Base-by-base conservation (phyloP, 768 basidiomycete genomes). In the Boletus insuetus region DNA sequence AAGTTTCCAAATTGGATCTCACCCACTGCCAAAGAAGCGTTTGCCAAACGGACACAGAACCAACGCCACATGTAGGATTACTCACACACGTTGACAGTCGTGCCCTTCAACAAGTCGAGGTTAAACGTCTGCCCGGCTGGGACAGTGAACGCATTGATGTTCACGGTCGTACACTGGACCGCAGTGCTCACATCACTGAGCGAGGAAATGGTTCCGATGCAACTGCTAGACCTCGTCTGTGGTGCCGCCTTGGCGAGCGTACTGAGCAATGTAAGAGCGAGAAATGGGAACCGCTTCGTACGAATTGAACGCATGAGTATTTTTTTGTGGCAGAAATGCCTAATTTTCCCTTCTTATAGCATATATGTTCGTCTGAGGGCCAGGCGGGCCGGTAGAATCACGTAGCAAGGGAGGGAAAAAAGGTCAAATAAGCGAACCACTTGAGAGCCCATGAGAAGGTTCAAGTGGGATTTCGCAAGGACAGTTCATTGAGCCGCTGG, bases 71-170 rank as follows among this genome's bases (percentile, higher is more conserved):
- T 1, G 26, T 9, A 29, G 26, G 26, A 32, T 29, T 17, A 70
- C 81, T 63, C 59, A 84, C 84, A 68, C 68, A 87, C 68, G 46
- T 80, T 85, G 55, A 87, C 85, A 4, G 76, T 83, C 2, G 83
- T 79, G 6, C 80, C 80, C 22, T 67, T 59, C 39, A 73, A 54
- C 35, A 86, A 72, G 20, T 66, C 59, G 29, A 87, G 74, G n/a
- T 71, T 73, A 61, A 86, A 75, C 0, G 74, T 77, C 67, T 79
- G 48, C 13, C 82, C 83, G 31, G 75, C 78, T 13, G 83, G 79
- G 34, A 85, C 84, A 8, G 79, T 82, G 68, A 85, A 84, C 11
- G 69, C 58, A 41, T 81, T 75, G 63, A 86, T 78, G 59, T 79
- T 80, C 51, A 87, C 80, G 4, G 80, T 82, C 2, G 75, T 80